These are phyloP conservation scores for Penicillium nordicum DNA, from an alignment of 2,329 filamentous ascomycete species.

Conservation along the genomic window DNA sequence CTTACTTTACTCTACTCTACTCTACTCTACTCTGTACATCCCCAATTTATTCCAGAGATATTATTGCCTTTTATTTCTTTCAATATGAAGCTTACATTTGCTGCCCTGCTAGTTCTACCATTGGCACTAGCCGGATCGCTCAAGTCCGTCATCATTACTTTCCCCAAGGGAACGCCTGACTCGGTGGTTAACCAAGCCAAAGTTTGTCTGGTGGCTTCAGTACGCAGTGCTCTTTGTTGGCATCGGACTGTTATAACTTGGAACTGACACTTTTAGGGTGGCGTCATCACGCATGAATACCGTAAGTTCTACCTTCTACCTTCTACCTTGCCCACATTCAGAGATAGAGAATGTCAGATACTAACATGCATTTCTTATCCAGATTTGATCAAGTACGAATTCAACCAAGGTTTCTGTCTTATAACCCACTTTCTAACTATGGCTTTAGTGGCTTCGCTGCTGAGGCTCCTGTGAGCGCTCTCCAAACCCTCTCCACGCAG, in stretches of 20 bases:
- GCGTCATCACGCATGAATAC: conserved; percentile 76
- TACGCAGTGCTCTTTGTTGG: conserved; percentile 30
- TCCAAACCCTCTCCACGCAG: conserved; percentile 64
- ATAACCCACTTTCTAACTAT: conserved; percentile 1
- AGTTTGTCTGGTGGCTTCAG: conserved; percentile 64
- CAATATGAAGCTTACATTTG: conserved; percentile 63
- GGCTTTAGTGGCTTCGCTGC: conserved; percentile 69
- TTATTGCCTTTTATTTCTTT: neutral
- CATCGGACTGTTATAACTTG: neutral
- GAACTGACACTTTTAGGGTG: conserved; percentile 48
- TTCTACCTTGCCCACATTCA: conserved; percentile 7
- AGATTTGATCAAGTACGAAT: conserved; percentile 44
- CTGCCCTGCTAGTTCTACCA: conserved; percentile 54
- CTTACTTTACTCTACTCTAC: neutral
- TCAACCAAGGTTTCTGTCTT: neutral
- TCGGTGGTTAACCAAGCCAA: conserved; percentile 68
- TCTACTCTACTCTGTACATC: neutral
- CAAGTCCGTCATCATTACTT: conserved; percentile 76
- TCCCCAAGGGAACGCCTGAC: conserved; percentile 65
- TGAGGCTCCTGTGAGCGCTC: conserved; percentile 64
- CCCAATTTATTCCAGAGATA: neutral
- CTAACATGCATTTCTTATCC: conserved; percentile 13
- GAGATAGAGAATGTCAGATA: neutral
- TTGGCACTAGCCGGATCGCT: conserved; percentile 60
- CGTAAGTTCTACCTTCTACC: conserved; percentile 52